Conservation (phyloP, 345 rosid genomes). For the Excoecaria cochinchinensis region DNA sequence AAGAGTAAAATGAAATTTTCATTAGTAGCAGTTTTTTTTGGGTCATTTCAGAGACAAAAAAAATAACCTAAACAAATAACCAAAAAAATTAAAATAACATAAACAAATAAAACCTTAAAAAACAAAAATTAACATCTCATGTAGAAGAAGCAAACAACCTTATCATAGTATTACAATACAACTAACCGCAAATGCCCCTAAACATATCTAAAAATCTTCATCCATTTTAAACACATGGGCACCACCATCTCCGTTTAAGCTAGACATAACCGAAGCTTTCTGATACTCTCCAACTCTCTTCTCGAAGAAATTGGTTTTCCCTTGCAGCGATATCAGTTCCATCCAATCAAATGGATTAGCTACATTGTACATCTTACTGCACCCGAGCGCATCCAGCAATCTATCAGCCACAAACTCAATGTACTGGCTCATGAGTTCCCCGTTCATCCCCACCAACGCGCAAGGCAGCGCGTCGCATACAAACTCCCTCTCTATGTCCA, state of each 20-base stretch:
- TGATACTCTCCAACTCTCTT: slow-evolving; percentile 82
- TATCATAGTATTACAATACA: background rate
- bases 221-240: slow-evolving; percentile 69
- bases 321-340: slow-evolving; percentile 83
- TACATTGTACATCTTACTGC: slow-evolving; percentile 58
- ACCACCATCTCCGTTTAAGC: slow-evolving; percentile 53
- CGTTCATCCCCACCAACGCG: slow-evolving; percentile 88
- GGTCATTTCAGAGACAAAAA: no score
- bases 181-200: no score
- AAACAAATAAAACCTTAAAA: no score
- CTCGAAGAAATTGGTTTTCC: slow-evolving; percentile 87
- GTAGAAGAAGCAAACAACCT: background rate
- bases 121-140: background rate
- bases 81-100: background rate
- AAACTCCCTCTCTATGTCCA: slow-evolving; percentile 87
- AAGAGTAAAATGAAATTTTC: no score
- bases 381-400: slow-evolving; percentile 64
- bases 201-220: slow-evolving; percentile 56
- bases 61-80: background rate
- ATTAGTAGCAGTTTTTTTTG: no score
- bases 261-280: slow-evolving; percentile 75
- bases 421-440: slow-evolving; percentile 72
- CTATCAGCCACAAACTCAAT: slow-evolving; percentile 89
- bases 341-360: slow-evolving; percentile 88
- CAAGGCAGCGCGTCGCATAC: slow-evolving; percentile 89